Percentiles rank a stretch among this genome's conserved stretches.
These are phyloP conservation scores for Gracilaria caudata DNA, from an alignment of 23 red algal genomes.

Conservation along the genomic window DNA sequence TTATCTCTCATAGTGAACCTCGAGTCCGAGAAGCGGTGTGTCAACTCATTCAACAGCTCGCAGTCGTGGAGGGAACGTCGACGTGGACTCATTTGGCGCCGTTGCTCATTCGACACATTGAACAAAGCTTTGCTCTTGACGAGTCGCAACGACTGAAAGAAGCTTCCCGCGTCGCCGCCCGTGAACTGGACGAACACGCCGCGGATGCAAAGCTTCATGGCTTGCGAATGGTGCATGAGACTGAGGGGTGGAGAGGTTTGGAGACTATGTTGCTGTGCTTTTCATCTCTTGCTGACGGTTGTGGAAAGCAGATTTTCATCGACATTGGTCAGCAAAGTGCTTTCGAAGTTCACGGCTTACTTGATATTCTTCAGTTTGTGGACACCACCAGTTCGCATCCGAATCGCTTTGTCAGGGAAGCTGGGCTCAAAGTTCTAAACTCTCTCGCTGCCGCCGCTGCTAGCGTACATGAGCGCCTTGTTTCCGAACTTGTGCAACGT, in stretches of 20 bases:
- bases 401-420: constrained; percentile 96
- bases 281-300: constrained; percentile 42
- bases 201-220: constrained; percentile 48
- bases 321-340: constrained; percentile 27
- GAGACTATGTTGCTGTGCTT: constrained; percentile 70
- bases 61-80: constrained; percentile 18
- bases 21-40: constrained; percentile 37
- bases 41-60: constrained; percentile 31
- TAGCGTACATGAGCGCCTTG: constrained; percentile 5
- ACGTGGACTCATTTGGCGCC: constrained; percentile 35
- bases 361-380: constrained; percentile 28
- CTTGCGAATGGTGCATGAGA: constrained; percentile 77
- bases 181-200: constrained; percentile 37
- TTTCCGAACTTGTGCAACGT: constrained; percentile 1
- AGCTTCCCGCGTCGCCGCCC: constrained; percentile 59
- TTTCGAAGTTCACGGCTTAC: constrained; percentile 19
- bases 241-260: constrained; percentile 82
- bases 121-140: constrained; percentile 47
- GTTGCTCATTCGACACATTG: constrained; percentile 32
- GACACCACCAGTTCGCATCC: constrained; percentile 48
- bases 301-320: constrained; percentile 47
- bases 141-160: constrained; percentile 56
- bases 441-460: neutral
- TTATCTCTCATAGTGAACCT: constrained; percentile 51
- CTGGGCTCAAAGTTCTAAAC: constrained; percentile 62